Evolutionary conservation across 2,329 filamentous ascomycete genomes (phyloP).

Genomic region (Neophaeococcomyces aloes): DNA sequence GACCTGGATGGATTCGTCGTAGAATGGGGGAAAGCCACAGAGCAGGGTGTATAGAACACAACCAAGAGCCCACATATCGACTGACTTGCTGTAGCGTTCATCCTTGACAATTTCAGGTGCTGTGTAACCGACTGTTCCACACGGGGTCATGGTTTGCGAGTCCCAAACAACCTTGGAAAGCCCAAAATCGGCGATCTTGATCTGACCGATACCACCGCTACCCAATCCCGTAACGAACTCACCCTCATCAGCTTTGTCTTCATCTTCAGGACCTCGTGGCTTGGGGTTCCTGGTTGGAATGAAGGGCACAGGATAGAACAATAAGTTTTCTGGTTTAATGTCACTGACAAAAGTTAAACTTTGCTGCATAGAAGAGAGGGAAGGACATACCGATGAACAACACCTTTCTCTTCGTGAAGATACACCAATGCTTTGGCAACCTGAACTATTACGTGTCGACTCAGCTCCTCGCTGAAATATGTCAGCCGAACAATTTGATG

Average conservation of each 20-base stretch:
- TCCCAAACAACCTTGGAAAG: conserved; percentile 98
- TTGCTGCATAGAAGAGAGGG: conserved; percentile 26
- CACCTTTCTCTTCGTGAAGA: conserved; percentile 84
- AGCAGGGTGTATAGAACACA: conserved; percentile 95
- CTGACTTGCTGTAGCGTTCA: conserved; percentile 94
- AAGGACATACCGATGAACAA: conserved; percentile 78
- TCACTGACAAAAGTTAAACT: conserved; percentile 48
- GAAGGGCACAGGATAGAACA: conserved; percentile 80
- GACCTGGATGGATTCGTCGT: conserved; percentile 94
- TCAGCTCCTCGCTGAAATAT: conserved; percentile 94
- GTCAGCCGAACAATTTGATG: conserved; percentile 97
- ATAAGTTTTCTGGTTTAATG: conserved; percentile 91
- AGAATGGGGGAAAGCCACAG: conserved; percentile 91
- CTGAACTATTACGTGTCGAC: conserved; percentile 85
- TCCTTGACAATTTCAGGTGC: conserved; percentile 98
- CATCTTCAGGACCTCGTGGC: conserved; percentile 74
- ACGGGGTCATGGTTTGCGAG: conserved; percentile 97
- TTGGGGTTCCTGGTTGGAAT: conserved; percentile 70
- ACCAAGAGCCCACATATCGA: conserved; percentile 98
- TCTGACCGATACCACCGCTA: conserved; percentile 78
- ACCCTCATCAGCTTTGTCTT: conserved; percentile 94
- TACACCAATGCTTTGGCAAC: conserved; percentile 93
- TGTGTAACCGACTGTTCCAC: conserved; percentile 97
- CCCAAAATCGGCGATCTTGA: conserved; percentile 98
- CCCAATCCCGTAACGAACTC: conserved; percentile 77